Conservation (phyloP, 2,329 filamentous ascomycete genomes). For the Ophiocordyceps camponoti-floridani region DNA sequence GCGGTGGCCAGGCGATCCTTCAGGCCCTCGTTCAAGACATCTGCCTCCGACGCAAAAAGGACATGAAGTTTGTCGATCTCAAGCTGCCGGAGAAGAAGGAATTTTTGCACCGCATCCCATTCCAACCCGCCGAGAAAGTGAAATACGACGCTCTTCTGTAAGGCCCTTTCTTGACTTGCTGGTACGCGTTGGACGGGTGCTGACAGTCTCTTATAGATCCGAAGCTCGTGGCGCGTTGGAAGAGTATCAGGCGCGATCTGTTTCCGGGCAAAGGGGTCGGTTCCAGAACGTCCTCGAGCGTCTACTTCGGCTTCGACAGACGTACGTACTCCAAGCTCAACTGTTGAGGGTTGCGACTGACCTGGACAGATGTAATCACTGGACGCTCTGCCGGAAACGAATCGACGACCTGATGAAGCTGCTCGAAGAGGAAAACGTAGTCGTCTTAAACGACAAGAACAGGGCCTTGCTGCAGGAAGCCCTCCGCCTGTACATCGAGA, state of each 20-base stretch:
- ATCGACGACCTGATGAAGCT: slow-evolving; percentile 55
- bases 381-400: slow-evolving; percentile 61
- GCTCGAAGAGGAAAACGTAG: slow-evolving; percentile 47
- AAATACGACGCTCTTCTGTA: slow-evolving; percentile 61
- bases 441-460: slow-evolving; percentile 57
- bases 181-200: neutral
- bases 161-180: slow-evolving; percentile 9
- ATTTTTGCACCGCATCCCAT: slow-evolving; percentile 57
- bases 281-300: slow-evolving; percentile 69
- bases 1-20: slow-evolving; percentile 43
- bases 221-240: slow-evolving; percentile 59
- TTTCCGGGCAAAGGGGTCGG: slow-evolving; percentile 25
- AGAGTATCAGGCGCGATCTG: slow-evolving; percentile 32
- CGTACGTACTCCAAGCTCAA: slow-evolving; percentile 18
- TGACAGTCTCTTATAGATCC: slow-evolving; percentile 20
- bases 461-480: slow-evolving; percentile 53
- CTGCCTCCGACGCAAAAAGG: slow-evolving; percentile 66
- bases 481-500: slow-evolving; percentile 60
- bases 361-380: slow-evolving; percentile 53
- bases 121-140: slow-evolving; percentile 53
- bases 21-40: slow-evolving; percentile 66
- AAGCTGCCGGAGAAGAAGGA: slow-evolving; percentile 62
- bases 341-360: neutral
- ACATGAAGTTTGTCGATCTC: slow-evolving; percentile 76
- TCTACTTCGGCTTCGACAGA: slow-evolving; percentile 64